Evolutionary conservation across 2,329 filamentous ascomycete genomes (phyloP), one percentile per base, ranked within the genome.

Genomic region (Epichloe glyceriae): DNA sequence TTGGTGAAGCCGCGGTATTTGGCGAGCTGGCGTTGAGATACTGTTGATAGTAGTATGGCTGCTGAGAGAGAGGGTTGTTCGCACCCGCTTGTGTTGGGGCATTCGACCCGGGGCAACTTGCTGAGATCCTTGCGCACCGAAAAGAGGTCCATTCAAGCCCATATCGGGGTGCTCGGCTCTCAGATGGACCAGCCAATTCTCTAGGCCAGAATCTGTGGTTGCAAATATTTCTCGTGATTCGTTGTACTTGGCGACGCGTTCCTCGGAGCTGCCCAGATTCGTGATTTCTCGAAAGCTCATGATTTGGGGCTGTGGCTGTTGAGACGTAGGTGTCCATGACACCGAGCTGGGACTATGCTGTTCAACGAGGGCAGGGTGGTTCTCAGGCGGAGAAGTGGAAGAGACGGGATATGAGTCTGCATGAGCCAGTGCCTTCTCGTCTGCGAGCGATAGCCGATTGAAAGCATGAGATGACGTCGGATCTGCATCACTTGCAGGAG

Each of bases 241-340:
- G 52, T 87, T 79, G 63, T 86, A 95, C 14, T 81, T 83, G 42
- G 75, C 72, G 53, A 93, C 86, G 19, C 89, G 81, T 56, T 93
- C 83, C 14, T 74, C 65, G 0, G 82, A 66, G 2, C 78, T 79
- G 15, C 78, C 73, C 47, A 93, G 73, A 8, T 78, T 80, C 59
- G 88, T 74, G 54, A 96, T 95, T 52, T 95, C 85, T 47, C 82
- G 79, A 67, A 94, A 90, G 1, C 76, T 71, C 55, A 77, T 73
- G 38, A 78, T 69, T 45, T 61, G 60, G 11, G 61, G 45, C 22
- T 51, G 53, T 22, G 51, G 43, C 26, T 46, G 49, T 46, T 57
- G 49, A 20, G 43, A 43, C 12, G 51, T 22, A n/a, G 55, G 48
- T 6, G 54, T 48, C 30, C 55, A 50, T 5, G 14, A 12, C 12